Evolutionary conservation across 1,284 basidiomycete genomes (phyloP), one percentile per base, ranked within the genome.

Genomic region (Prillingera fragicola): DNA sequence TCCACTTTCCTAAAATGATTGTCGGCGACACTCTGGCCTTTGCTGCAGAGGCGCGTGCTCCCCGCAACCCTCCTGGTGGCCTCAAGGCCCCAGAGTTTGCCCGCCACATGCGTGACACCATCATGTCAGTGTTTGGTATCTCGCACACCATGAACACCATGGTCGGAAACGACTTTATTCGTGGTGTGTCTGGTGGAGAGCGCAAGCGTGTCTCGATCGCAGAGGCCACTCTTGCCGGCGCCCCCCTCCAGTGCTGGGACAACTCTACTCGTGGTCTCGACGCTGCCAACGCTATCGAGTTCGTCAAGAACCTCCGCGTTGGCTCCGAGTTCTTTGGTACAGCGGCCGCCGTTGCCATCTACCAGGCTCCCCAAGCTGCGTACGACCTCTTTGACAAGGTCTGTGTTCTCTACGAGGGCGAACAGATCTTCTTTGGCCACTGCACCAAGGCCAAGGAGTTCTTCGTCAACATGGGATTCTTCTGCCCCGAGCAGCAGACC

Each of bases 381-480:
- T 75, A 73, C 55, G 74, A 77, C 38, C 52, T 65, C 37, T 85
- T 86, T 49, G 81, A 85, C 73, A 84, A 85, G 62, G 79, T 83
- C 29, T 77, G 76, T 51, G 79, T 94, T 18, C 73, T 94, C 41
- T 81, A 88, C 69, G 75, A 87, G 65, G 89, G 89, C 9, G 82
- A 80, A 44, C 82, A 87, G 63, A 85, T 87, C 29, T 92, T 81
- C 76, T 88, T 81, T 63, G 89, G 89, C 5, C 79, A 80, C 7
- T 77, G 81, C 1, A 67, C 69, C 72, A 77, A 82, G 43, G 89
- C 88, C 13, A 82, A 85, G 39, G 72, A 74, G 3, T 91, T 88
- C 72, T 90, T 90, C 56, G 78, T 85, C 60, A 67, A 75, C 34
- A 75, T 91, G 45, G 89, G 89, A 8, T 94, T 81, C 73, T 77